Evolutionary conservation across 2,329 filamentous ascomycete species (phyloP).

Genomic region (Xylariaceae sp.): DNA sequence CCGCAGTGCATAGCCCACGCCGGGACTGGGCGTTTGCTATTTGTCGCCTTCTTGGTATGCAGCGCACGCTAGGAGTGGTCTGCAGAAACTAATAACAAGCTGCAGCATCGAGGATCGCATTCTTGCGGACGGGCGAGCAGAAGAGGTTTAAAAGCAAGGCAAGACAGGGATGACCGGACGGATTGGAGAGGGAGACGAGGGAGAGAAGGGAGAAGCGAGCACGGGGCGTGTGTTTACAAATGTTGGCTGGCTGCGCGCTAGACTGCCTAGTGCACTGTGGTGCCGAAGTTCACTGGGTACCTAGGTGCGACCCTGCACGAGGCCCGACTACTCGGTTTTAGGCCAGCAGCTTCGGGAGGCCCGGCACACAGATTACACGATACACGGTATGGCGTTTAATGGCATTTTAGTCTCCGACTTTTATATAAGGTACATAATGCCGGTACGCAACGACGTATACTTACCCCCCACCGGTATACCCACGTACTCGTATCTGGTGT

Average conservation of each 20-base stretch:
- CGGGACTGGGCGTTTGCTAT: conserved; percentile 9
- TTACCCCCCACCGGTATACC: too few species aligned
- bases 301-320: conserved; percentile 21
- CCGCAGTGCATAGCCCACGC: conserved; percentile 22
- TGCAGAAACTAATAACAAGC: conserved; percentile 11
- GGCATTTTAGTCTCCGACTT: not conserved
- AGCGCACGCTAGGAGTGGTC: not conserved
- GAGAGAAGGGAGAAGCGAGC: conserved; percentile 19
- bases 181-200: conserved; percentile 10
- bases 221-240: not conserved
- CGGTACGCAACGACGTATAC: too few species aligned
- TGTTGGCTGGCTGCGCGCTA: conserved; percentile 10
- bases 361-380: not conserved
- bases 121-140: conserved; percentile 12
- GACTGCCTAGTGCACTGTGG: not conserved
- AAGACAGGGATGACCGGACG: conserved; percentile 15
- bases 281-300: not conserved
- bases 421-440: too few species aligned
- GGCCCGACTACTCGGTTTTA: conserved; percentile 35
- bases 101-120: conserved; percentile 13
- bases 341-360: not conserved
- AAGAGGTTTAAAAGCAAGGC: conserved; percentile 16
- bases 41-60: conserved; percentile 9
- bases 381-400: not conserved
- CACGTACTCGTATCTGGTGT: too few species aligned